These are phyloP conservation scores for Dendrocalamus latiflorus DNA, from an alignment of 202 grass and related monocot species.

Conservation along the genomic window DNA sequence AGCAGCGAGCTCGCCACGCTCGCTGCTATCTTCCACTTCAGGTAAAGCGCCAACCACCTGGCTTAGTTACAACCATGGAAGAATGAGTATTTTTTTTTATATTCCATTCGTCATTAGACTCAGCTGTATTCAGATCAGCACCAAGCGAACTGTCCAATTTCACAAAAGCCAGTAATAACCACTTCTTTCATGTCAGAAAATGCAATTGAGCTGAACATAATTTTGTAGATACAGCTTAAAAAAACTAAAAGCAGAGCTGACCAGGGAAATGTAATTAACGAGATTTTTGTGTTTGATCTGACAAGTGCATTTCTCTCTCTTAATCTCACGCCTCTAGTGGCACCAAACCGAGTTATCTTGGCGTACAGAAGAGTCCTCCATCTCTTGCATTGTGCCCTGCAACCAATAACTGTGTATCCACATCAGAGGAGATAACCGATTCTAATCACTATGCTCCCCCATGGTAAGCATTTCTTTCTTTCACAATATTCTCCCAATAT, in stretches of 20 bases:
- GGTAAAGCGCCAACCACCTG: constrained; percentile 13
- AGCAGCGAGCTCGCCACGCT: constrained; percentile 62
- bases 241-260: not conserved
- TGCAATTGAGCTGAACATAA: not conserved
- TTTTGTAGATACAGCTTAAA: not conserved
- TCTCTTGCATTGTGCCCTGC: constrained; percentile 57
- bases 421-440: constrained; percentile 57
- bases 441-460: constrained; percentile 59
- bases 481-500: not conserved
- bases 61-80: not conserved
- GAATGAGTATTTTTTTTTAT: not conserved
- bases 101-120: not conserved
- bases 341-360: constrained; percentile 58
- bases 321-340: constrained; percentile 32
- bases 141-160: not conserved
- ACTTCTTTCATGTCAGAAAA: not conserved
- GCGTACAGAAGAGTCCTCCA: constrained; percentile 52
- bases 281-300: not conserved
- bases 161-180: not conserved
- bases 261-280: not conserved
- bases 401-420: constrained; percentile 66
- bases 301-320: not conserved
- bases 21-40: constrained; percentile 55
- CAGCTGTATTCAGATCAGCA: not conserved
- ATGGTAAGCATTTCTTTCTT: constrained; percentile 35